phyloP scores from a whole-genome alignment of 768 basidiomycete genomes.

The Kwoniella pini region DNA sequence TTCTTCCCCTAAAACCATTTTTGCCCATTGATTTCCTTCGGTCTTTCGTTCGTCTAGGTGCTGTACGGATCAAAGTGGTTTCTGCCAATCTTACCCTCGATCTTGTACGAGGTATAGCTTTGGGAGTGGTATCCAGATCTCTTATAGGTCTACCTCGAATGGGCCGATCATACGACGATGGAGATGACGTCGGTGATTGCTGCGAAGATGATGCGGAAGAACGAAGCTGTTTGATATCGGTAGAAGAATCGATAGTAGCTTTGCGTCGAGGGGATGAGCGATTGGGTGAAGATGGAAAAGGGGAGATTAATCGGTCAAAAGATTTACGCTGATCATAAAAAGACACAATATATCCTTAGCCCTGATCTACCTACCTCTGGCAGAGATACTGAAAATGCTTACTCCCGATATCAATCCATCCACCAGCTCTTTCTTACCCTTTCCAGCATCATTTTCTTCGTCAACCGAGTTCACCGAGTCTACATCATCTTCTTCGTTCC shows the following conservation, averaged over 20 bases:
- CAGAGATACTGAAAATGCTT: conserved; percentile 16
- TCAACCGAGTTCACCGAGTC: conserved; percentile 13
- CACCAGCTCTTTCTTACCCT: conserved; percentile 51
- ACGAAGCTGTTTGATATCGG: neutral
- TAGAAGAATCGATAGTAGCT: conserved; percentile 2
- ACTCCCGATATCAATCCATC: conserved; percentile 50
- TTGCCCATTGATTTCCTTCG: neutral
- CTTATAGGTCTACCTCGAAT: neutral
- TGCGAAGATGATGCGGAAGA: conserved; percentile 16
- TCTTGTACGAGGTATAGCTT: conserved; percentile 26
- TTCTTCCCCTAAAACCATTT: conserved; percentile 13
- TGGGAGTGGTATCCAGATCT: conserved; percentile 35
- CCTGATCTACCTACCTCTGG: too few relatives aligned
- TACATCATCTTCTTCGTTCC: conserved; percentile 34
- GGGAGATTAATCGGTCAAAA: conserved; percentile 17
- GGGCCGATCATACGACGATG: conserved; percentile 6
- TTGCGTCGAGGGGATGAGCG: conserved; percentile 15
- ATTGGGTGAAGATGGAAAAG: conserved; percentile 15
- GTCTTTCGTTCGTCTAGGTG: conserved; percentile 17
- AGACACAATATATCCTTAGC: neutral
- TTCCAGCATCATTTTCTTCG: conserved; percentile 34
- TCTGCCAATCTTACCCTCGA: conserved; percentile 22
- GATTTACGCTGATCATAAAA: conserved; percentile 4
- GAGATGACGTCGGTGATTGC: conserved; percentile 22
- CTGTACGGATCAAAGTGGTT: conserved; percentile 15